phyloP scores from a whole-genome alignment of 169 alveolate species.

The Plasmodium adleri region DNA sequence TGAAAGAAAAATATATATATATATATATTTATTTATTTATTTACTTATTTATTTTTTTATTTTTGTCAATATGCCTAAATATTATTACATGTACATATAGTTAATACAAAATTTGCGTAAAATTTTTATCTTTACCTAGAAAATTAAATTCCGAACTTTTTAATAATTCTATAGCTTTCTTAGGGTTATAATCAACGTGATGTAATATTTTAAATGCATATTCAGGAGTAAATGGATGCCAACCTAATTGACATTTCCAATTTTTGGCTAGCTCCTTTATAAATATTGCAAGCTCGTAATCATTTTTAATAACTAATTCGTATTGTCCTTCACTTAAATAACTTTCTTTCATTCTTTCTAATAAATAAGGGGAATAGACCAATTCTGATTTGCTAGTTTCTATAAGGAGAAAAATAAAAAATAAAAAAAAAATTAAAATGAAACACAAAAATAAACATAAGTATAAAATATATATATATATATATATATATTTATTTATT shows the following conservation, averaged over 20 bases:
- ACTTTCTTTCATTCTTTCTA: conserved; percentile 84
- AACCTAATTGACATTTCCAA: conserved; percentile 90
- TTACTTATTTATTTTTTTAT: too few species aligned
- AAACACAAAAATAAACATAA: not conserved
- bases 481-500: too few species aligned
- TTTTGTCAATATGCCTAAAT: not conserved
- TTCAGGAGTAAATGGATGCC: conserved; percentile 93
- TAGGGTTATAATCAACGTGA: conserved; percentile 90
- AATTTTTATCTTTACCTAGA: conserved; percentile 67
- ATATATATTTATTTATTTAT: too few species aligned
- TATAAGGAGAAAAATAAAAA: conserved; percentile 9
- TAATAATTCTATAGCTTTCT: conserved; percentile 86
- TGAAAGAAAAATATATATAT: not conserved
- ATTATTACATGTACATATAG: not conserved
- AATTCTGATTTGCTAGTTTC: conserved; percentile 84
- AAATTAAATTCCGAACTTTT: conserved; percentile 88
- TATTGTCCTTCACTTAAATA: conserved; percentile 84
- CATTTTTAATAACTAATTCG: conserved; percentile 85
- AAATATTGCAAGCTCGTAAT: conserved; percentile 87
- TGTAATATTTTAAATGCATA: conserved; percentile 90
- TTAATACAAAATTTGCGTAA: not conserved
- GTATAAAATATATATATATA: conserved; percentile 3
- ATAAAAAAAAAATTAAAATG: not conserved
- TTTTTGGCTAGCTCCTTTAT: conserved; percentile 87
- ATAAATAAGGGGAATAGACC: conserved; percentile 88